Percentiles rank a stretch among this genome's conserved stretches.
Evolutionary conservation across 129 eudicot species (phyloP).

Genomic region (sunflower (Helianthus annuus)): DNA sequence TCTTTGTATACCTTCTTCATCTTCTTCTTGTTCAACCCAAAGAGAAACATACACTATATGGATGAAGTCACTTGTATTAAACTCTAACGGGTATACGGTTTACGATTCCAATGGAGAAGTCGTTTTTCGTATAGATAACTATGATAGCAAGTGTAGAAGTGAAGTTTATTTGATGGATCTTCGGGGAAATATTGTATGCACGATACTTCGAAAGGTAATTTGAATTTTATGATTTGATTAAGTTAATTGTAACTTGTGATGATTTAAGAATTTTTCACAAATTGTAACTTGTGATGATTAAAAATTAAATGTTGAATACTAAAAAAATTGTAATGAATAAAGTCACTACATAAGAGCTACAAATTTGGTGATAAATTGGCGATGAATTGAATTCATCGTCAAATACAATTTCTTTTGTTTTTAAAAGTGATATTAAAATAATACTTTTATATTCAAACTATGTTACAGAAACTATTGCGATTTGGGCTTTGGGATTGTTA

Average conservation of each 20-base stretch:
- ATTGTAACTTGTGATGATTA: neutral
- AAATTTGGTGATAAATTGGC: too few species aligned
- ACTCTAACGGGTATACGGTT: conserved; percentile 65
- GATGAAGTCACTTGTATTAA: conserved; percentile 82
- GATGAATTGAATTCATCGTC: too few species aligned
- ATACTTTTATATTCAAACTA: neutral
- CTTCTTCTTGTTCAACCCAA: conserved; percentile 36
- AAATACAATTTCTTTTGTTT: too few species aligned
- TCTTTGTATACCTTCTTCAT: conserved; percentile 12
- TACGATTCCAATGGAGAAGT: conserved; percentile 53
- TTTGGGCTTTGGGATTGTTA: conserved; percentile 63
- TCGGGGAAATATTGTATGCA: conserved; percentile 55
- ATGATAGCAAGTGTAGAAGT: conserved; percentile 44
- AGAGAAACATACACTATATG: conserved; percentile 58
- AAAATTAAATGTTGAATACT: too few species aligned
- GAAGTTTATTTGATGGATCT: conserved; percentile 80
- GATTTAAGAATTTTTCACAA: neutral
- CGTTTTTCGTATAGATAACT: conserved; percentile 73
- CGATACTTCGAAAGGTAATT: conserved; percentile 53
- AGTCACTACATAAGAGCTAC: too few species aligned
- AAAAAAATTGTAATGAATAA: too few species aligned
- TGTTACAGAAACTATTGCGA: conserved; percentile 45
- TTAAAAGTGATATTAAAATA: too few species aligned
- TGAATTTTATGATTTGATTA: neutral
- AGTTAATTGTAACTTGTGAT: neutral